phyloP scores from a whole-genome alignment of 202 grass and related monocot genomes.

The Saccharum hybrid region DNA sequence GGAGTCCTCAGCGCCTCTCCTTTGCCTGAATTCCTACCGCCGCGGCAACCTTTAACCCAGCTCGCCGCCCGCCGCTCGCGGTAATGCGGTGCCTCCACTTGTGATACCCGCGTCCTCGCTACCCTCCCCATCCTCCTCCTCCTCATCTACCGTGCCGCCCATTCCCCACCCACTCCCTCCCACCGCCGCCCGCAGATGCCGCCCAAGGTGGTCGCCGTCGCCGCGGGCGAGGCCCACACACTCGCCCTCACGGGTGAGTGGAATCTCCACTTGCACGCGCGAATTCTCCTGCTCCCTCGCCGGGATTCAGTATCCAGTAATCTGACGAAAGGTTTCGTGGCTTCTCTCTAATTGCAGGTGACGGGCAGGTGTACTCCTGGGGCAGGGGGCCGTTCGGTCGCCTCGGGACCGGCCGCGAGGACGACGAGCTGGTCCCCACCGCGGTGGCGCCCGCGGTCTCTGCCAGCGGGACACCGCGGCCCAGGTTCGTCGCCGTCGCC shows the following conservation, averaged over 20 bases:
- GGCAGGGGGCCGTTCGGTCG: slow-evolving; percentile 84
- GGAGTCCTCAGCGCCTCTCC: slow-evolving; percentile 17
- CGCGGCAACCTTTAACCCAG: slow-evolving; percentile 8
- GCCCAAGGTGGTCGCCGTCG: slow-evolving; percentile 70
- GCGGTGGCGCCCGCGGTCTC: slow-evolving; percentile 46
- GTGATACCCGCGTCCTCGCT: background rate
- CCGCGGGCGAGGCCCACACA: slow-evolving; percentile 94
- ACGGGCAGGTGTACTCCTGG: slow-evolving; percentile 84
- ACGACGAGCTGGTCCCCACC: slow-evolving; percentile 72
- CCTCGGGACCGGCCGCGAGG: slow-evolving; percentile 71
- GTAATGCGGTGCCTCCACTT: slow-evolving; percentile 37
- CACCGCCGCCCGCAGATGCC: slow-evolving; percentile 55
- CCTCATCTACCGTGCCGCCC: slow-evolving; percentile 6
- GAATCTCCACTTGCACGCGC: background rate
- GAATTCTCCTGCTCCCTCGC: background rate
- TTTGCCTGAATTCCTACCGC: background rate
- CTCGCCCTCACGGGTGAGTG: slow-evolving; percentile 74
- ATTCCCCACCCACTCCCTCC: background rate
- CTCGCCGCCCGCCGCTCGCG: slow-evolving; percentile 12
- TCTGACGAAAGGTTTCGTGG: slow-evolving; percentile 28
- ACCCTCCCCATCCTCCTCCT: slow-evolving; percentile 3
- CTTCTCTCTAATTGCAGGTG: slow-evolving; percentile 46
- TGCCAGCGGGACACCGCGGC: slow-evolving; percentile 10
- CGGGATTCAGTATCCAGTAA: background rate
- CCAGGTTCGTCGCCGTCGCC: slow-evolving; percentile 67